These are phyloP conservation scores for Yamadazyma paraphyllophila DNA, from an alignment of 805 yeast genomes.

Conservation along the genomic window DNA sequence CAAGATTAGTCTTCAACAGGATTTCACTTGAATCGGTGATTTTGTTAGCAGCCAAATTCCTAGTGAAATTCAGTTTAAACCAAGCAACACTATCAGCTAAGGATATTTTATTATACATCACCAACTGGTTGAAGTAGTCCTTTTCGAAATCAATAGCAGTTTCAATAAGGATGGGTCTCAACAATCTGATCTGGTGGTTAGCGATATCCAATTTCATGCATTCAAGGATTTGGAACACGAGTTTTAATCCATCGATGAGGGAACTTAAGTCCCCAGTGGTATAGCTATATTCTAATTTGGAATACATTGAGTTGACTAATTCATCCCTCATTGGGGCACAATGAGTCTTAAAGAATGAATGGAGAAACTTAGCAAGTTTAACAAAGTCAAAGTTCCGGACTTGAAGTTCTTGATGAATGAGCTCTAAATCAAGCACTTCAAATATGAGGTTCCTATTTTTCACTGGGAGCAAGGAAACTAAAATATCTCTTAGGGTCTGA, in stretches of 20 bases:
- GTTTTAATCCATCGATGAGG: constrained; percentile 73
- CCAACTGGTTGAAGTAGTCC: constrained; percentile 65
- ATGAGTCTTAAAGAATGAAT: constrained; percentile 75
- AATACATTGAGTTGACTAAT: constrained; percentile 82
- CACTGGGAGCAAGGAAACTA: constrained; percentile 71
- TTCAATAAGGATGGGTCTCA: constrained; percentile 80
- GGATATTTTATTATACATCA: constrained; percentile 55
- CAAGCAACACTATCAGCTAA: constrained; percentile 62
- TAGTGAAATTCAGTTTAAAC: constrained; percentile 46
- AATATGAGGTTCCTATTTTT: constrained; percentile 67
- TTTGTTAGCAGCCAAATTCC: constrained; percentile 13
- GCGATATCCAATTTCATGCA: constrained; percentile 96
- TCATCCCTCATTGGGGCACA: constrained; percentile 95
- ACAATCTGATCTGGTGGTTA: constrained; percentile 84
- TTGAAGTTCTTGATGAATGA: constrained; percentile 70
- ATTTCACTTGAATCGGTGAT: constrained; percentile 3
- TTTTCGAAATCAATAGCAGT: constrained; percentile 88
- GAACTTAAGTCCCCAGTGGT: constrained; percentile 43
- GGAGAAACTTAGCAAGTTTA: constrained; percentile 69
- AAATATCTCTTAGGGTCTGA: constrained; percentile 72
- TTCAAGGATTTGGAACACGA: constrained; percentile 79
- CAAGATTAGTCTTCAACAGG: constrained; percentile 15
- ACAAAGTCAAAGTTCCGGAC: constrained; percentile 73
- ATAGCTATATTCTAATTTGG: constrained; percentile 52
- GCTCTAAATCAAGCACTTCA: constrained; percentile 73